phyloP scores from a whole-genome alignment of 345 rosid species.

The Syzygium aqueum region DNA sequence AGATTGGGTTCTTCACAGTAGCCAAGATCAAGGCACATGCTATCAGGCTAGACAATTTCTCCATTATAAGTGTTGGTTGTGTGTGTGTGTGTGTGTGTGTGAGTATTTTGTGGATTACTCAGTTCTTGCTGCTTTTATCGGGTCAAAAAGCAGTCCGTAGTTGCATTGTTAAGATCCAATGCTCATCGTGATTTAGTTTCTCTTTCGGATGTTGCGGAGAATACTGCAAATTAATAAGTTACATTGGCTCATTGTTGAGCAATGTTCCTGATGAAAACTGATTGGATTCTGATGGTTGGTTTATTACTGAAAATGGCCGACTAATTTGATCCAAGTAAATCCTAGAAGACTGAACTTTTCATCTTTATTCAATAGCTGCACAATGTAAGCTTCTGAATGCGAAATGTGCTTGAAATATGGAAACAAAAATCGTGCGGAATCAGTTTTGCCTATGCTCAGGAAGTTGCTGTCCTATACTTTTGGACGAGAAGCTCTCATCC shows the following conservation, averaged over 20 bases:
- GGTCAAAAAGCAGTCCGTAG: neutral
- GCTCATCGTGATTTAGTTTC: neutral
- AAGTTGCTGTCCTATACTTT: neutral
- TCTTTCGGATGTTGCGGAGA: neutral
- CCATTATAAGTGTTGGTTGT: neutral
- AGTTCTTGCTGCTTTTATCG: neutral
- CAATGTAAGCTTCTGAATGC: neutral
- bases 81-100: neutral
- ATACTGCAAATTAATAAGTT: neutral
- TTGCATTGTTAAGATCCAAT: neutral
- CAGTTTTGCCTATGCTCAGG: neutral
- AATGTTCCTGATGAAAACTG: neutral
- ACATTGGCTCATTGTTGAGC: neutral
- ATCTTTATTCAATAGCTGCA: neutral
- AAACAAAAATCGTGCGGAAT: neutral
- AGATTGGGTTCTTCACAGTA: neutral
- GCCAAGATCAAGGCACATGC: neutral
- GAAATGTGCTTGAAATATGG: neutral
- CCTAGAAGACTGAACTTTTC: neutral
- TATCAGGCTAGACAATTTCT: neutral
- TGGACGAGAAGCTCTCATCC: neutral
- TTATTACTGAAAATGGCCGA: neutral
- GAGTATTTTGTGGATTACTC: neutral
- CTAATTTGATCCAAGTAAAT: neutral
- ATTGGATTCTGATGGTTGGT: neutral